Evolutionary conservation across 495 filamentous ascomycete genomes (phyloP).

Genomic region (Aspergillus haitiensis): DNA sequence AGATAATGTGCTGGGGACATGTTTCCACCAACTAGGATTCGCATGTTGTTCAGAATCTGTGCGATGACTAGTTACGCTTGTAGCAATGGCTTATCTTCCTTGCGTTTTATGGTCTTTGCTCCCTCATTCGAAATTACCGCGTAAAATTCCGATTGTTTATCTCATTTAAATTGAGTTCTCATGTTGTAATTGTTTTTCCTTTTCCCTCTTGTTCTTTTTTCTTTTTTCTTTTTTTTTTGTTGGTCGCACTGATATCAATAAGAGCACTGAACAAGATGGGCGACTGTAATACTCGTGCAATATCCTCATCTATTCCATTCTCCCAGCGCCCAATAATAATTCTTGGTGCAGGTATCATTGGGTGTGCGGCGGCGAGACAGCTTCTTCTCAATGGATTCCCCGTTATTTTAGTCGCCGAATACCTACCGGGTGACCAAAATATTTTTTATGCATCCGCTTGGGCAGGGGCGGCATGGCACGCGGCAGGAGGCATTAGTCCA

Average conservation of each 20-base stretch:
- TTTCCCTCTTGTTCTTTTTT: neutral
- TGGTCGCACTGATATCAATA: too few relatives aligned
- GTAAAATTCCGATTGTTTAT: too few relatives aligned
- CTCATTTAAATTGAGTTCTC: too few relatives aligned
- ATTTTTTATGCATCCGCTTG: constrained; percentile 48
- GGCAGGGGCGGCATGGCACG: constrained; percentile 50
- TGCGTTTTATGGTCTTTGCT: too few relatives aligned
- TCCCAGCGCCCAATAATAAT: constrained; percentile 43
- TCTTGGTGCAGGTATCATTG: constrained; percentile 46
- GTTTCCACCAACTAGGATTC: too few relatives aligned
- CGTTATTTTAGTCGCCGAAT: constrained; percentile 43
- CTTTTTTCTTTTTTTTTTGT: neutral
- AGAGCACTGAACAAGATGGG: constrained; percentile 26
- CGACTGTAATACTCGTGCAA: constrained; percentile 16
- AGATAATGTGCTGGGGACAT: too few relatives aligned
- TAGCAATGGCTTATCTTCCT: too few relatives aligned
- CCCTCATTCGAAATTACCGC: too few relatives aligned
- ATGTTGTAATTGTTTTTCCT: neutral
- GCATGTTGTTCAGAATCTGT: too few relatives aligned
- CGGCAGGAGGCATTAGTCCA: constrained; percentile 40
- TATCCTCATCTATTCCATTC: constrained; percentile 28
- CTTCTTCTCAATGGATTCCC: constrained; percentile 41
- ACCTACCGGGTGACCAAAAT: constrained; percentile 43
- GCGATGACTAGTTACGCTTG: too few relatives aligned
- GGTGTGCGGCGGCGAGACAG: constrained; percentile 43